Base-by-base conservation (phyloP, 805 yeast genomes). In the Candida easanensis region DNA sequence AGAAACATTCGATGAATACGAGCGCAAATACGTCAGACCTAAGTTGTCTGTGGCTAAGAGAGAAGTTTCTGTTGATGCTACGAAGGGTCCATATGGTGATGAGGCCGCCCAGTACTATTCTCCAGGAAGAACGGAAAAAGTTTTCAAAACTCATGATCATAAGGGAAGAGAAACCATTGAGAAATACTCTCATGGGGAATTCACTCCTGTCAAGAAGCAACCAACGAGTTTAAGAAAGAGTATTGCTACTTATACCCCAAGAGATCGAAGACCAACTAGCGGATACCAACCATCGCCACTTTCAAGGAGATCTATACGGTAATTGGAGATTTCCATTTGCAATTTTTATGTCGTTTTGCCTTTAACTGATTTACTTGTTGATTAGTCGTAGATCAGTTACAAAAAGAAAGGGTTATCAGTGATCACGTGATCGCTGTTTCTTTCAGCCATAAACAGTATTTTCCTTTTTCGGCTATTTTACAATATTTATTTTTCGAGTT, bases 11-110 rank as follows among this genome's bases (percentile, higher is more conserved):
- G 73, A 72, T 28, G 93, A 86, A 53, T 80, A 80, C 53, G 74
- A 81, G 51, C 61, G 70, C 23, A 84, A 85, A 57, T 77, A 71
- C 48, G 82, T 83, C 15, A 72, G 72, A 27, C 89, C 88, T 3
- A 71, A 73, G 39, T 63, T 76, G 2, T 68, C 78, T 8, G 70
- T 71, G 10, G 60, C 67, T 36, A 69, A 71, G 36, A 76, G 80
- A 51, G 88, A 85, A 51, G 88, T 75, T 5, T 68, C 75, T 18
- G 69, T 83, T 5, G 85, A 79, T 60, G 80, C 84, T 3, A 76
- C 82, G 53, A 39, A 32, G 16, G 63, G 63, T 1, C 70, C 65
- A 2, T 44, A 48, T 34, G 52, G 50, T 10, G 38, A 42, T 18
- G 57, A 58, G 2, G 46, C 49, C 11, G 58, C 57, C 11, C 53